These are phyloP conservation scores for Mallotus japonicus DNA, from an alignment of 441 rosid genomes.

Conservation along the genomic window DNA sequence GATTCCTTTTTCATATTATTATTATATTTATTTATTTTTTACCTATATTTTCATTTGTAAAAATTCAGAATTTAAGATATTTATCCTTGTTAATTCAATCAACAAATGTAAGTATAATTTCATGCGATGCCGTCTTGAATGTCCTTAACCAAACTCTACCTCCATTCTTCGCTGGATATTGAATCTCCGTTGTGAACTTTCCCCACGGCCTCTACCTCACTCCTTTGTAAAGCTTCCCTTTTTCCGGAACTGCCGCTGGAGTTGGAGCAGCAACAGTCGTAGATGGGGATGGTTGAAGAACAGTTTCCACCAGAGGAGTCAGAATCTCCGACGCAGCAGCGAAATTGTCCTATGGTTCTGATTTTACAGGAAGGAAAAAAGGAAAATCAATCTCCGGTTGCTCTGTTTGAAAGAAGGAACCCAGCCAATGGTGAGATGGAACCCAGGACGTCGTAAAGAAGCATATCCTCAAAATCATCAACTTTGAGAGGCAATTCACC, in stretches of 20 bases:
- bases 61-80: no score
- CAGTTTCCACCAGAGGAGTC: constrained; percentile 1
- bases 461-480: constrained; percentile 83
- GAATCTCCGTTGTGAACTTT: constrained; percentile 89
- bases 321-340: constrained; percentile 2
- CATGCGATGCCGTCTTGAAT: constrained; percentile 58
- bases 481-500: constrained; percentile 77
- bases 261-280: constrained; percentile 5
- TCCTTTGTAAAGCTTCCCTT: constrained; percentile 83
- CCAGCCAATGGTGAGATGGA: constrained; percentile 68
- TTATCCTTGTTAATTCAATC: no score
- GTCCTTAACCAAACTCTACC: constrained; percentile 97
- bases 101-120: no score
- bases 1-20: no score
- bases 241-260: constrained; percentile 34
- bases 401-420: constrained; percentile 39
- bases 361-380: constrained; percentile 33
- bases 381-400: constrained; percentile 6
- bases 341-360: constrained; percentile 34
- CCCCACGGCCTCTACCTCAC: constrained; percentile 98
- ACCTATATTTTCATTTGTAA: no score
- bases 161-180: constrained; percentile 91
- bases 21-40: no score
- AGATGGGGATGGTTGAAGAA: neutral
- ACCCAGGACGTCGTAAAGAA: constrained; percentile 66